Conservation (phyloP, 2,329 filamentous ascomycete species). For the Pseudocercospora vitis region DNA sequence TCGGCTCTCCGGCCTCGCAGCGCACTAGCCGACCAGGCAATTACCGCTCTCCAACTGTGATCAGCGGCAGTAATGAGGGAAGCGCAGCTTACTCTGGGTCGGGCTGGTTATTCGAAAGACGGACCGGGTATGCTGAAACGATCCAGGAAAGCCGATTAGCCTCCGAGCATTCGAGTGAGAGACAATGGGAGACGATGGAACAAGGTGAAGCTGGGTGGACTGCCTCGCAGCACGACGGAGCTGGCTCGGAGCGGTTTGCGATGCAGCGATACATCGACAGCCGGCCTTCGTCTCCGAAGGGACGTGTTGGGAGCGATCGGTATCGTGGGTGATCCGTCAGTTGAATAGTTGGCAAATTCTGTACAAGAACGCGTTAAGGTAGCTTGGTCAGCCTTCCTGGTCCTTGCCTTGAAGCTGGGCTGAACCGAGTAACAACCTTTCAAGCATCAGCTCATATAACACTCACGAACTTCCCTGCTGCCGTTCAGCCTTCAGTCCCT, state of each 20-base stretch:
- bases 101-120: not conserved
- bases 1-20: not conserved
- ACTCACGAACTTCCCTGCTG: too few relatives aligned
- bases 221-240: not conserved
- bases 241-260: not conserved
- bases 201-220: slow-evolving; percentile 1
- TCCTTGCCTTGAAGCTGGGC: too few relatives aligned
- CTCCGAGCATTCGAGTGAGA: slow-evolving; percentile 3
- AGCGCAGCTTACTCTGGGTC: not conserved
- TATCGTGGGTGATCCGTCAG: too few relatives aligned
- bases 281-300: not conserved
- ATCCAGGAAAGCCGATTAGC: not conserved
- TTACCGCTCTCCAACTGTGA: not conserved
- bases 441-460: too few relatives aligned
- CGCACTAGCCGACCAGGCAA: not conserved
- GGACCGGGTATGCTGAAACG: not conserved
- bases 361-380: too few relatives aligned
- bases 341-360: too few relatives aligned
- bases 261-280: slow-evolving; percentile 2
- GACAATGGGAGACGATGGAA: slow-evolving; percentile 11
- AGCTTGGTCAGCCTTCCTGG: too few relatives aligned
- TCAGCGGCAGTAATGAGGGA: not conserved
- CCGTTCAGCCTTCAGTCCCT: too few relatives aligned
- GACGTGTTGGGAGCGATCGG: not conserved
- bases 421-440: too few relatives aligned